Base-by-base conservation (phyloP, 2,329 filamentous ascomycete species). In the Coccinonectria pachysandricola region DNA sequence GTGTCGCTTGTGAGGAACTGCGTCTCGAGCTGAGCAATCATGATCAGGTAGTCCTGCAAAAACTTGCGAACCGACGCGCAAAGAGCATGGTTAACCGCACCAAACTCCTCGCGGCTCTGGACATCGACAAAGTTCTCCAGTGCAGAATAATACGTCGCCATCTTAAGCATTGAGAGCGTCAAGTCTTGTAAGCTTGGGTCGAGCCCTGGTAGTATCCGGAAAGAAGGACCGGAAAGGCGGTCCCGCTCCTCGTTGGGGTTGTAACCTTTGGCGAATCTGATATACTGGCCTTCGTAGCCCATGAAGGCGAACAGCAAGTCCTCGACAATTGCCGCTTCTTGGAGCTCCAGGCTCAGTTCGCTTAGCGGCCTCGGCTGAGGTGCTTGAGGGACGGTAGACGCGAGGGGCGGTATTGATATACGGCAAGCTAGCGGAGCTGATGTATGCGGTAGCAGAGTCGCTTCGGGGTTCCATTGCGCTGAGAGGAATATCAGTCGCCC, bases 261-360 rank as follows among this genome's bases (percentile, higher is more conserved):
- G 52, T 93, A 96, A 7, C 72, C 71, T 40, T 84, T 80, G 32
- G 71, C 71, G 50, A 85, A 96, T 29, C 84, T 81, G 35, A 98
- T 82, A 50, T 96, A 96, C 53, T 94, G 86, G n/a, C 91, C 91
- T 56, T 98, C 91, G 38, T 86, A 94, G 13, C 91, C 91, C 87
- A 98, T 95, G 45, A 96, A 92, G 5, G 93, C 86, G 49, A 88
- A 95, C 18, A 96, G 58, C 10, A 98, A 59, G 45, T 98, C 91
- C 42, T 95, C 87, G 21, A 96, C 65, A 23, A 98, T 79, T 7
- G 75, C 81, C 13, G 76, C 73, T 57, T 98, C 91, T 53, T 98
- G 91, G 3, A 72, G 71, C 39, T 92, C 80, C 15, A 92, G 60
- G 1, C 76, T 75, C 32, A 96, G 59, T 31, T 82, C 74, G 30